Evolutionary conservation across 257 asterid genomes (phyloP).

Genomic region (Echium plantagineum): DNA sequence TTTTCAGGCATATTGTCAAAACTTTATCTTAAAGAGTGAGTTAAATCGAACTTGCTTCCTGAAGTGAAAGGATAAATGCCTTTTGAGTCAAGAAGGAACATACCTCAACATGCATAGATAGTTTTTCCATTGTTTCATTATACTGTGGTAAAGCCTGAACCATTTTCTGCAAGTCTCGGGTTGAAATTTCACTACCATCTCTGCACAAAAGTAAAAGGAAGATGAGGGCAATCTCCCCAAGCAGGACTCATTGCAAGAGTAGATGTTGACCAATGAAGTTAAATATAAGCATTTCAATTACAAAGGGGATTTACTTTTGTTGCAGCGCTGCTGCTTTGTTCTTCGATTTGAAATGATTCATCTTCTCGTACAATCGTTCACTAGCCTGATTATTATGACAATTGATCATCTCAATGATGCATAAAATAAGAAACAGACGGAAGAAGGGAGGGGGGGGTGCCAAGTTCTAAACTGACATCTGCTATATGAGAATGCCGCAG

Average conservation of each 20-base stretch:
- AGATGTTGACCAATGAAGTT: not conserved
- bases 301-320: conserved; percentile 53
- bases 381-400: conserved; percentile 56
- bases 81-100: conserved; percentile 18
- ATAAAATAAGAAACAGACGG: not conserved
- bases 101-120: conserved; percentile 88
- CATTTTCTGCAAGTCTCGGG: conserved; percentile 93
- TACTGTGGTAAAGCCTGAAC: conserved; percentile 95
- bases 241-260: not conserved
- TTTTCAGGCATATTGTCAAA: no score
- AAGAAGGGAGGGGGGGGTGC: not conserved
- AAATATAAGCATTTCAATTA: not conserved
- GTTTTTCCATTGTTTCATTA: conserved; percentile 88
- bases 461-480: conserved; percentile 41
- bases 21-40: not conserved
- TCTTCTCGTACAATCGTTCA: conserved; percentile 72
- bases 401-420: conserved; percentile 13
- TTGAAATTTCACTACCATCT: conserved; percentile 82
- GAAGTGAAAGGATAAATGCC: conserved; percentile 7
- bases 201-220: conserved; percentile 30
- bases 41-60: not conserved
- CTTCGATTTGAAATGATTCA: conserved; percentile 73
- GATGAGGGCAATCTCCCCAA: not conserved
- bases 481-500: conserved; percentile 88
- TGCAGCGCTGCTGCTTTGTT: conserved; percentile 97